Evolutionary conservation across 2,329 filamentous ascomycete species (phyloP).

Genomic region (Venturia oleaginea): DNA sequence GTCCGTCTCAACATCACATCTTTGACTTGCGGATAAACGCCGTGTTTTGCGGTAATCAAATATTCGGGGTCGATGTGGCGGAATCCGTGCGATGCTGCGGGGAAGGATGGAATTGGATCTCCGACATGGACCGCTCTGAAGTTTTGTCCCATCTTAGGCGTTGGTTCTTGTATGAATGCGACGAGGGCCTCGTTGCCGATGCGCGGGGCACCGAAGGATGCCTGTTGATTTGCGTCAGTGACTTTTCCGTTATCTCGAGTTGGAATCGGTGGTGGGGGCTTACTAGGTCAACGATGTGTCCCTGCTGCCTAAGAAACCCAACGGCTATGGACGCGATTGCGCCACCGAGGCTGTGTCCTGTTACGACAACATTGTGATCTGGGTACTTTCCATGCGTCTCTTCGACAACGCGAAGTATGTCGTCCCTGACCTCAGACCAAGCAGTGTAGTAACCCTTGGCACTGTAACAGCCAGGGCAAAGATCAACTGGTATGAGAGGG

Average conservation of each 20-base stretch:
- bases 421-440: neutral
- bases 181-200: neutral
- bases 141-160: neutral
- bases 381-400: neutral
- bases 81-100: neutral
- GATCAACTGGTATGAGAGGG: neutral
- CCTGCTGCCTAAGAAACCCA: neutral
- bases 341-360: neutral
- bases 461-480: neutral
- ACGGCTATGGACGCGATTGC: neutral
- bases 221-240: neutral
- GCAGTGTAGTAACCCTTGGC: neutral
- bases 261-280: neutral
- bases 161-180: neutral
- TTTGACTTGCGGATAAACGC: neutral
- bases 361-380: neutral
- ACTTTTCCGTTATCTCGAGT: too few relatives aligned
- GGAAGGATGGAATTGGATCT: neutral
- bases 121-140: neutral
- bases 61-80: neutral
- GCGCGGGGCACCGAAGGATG: neutral
- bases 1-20: neutral
- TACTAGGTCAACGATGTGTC: neutral
- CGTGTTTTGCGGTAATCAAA: neutral
- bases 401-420: neutral